Evolutionary conservation across 371 early-diverging fungal species (phyloP), one percentile per base, ranked within the genome.

Genomic region (Circinella minor): DNA sequence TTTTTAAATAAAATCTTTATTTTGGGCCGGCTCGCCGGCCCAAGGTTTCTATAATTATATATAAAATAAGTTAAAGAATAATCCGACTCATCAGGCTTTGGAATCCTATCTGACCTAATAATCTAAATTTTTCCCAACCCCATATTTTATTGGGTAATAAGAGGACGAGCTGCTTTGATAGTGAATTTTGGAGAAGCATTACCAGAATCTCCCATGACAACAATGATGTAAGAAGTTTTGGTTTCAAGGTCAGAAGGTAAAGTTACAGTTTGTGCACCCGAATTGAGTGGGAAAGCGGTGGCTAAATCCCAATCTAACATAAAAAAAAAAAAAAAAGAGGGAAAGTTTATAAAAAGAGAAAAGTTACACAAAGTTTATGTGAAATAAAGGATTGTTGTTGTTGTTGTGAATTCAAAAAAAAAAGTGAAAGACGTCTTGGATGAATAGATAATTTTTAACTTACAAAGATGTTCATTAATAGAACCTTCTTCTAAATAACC

Each of bases 131-230:
- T n/a, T n/a, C n/a, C n/a, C n/a, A n/a, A n/a, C n/a, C n/a, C n/a
- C n/a, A n/a, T n/a, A n/a, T n/a, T n/a, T 51, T n/a, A 51, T n/a
- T 51, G 51, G 15, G n/a, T 13, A 13, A 6, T n/a, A 7, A 51
- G n/a, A 51, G 51, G 51, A 51, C 51, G 51, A 51, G 51, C 51
- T 17, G 51, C 51, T n/a, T 3, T 51, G 55, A 83, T 81, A 13
- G 73, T 74, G 54, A 83, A 83, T 63, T 70, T 55, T 7, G 74
- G 73, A 14, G 84, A 83, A 34, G 80, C 78, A 34, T 83, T 83
- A 37, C 84, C 84, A 55, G 81, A 81, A 38, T 83, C 74, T 46
- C 84, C 84, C 72, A 83, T 74, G 18, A 83, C 71, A 14, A 83
- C 77, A 47, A 83, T 67, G 61, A 83, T 83, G 55, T 83, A 83